Evolutionary conservation across 768 basidiomycete species (phyloP), one percentile per base, ranked within the genome.

Genomic region (Mycena vitilis): DNA sequence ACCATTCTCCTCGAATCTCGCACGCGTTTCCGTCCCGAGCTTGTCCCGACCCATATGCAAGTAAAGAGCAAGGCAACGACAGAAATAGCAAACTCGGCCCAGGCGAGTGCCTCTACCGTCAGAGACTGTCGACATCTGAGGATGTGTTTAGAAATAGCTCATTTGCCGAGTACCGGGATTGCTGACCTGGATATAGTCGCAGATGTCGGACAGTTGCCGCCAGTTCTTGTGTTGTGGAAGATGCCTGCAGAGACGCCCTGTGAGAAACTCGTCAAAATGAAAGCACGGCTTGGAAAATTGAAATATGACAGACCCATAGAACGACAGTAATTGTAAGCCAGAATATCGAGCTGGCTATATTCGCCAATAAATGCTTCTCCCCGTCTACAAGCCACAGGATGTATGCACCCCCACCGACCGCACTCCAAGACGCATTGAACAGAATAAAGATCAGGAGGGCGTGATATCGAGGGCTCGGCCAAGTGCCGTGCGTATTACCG

Each of bases 351-450:
- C 91, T 91, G 25, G 93, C 91, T 49, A 94, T 82, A 75, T 87
- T 90, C n/a, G 92, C 92, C 23, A 94, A 83, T 49, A 92, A 77
- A 75, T 90, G 89, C 53, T 86, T 84, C 5, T 85, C 86, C 55
- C 90, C 89, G 60, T 89, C 88, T 45, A 91, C 78, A 51, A 90
- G 86, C 89, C 91, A 94, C 38, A 93, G 73, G 70, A 93, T 81
- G 74, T 94, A 95, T 40, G 88, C 87, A 15, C 85, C 81, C 16
- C 89, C 85, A 75, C 93, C 94, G 49, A 92, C 71, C 2, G 86
- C 82, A n/a, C 93, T 94, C 93, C 93, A 94, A 45, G 86, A 84
- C 23, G 91, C 83, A 71, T 88, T 87, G 77, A 92, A 90, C 66
- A 88, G 80, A 66, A 89, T 84, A 55, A 89, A 78, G 55, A 90